phyloP scores from a whole-genome alignment of 192 early-diverging fungal species.

The Umbelopsis ramanniana region DNA sequence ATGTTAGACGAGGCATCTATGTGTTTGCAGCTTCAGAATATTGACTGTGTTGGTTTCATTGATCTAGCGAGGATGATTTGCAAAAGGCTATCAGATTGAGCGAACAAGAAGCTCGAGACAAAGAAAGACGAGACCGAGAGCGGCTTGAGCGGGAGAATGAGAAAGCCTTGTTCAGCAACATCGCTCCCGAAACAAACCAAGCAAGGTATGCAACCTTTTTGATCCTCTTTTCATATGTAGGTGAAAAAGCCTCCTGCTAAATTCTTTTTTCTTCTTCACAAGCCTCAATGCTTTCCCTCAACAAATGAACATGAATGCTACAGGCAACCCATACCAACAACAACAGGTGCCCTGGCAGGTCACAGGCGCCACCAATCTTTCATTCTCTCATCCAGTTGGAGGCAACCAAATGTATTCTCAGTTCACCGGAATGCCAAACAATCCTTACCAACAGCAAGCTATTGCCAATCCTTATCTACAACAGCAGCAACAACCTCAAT shows the following conservation, averaged over 20 bases:
- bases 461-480: neutral
- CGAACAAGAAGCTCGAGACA: slow-evolving; percentile 18
- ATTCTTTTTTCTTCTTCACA: neutral
- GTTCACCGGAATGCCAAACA: slow-evolving; percentile 3
- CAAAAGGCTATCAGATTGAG: slow-evolving; percentile 11
- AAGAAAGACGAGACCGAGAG: slow-evolving; percentile 19
- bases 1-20: too few species aligned
- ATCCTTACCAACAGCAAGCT: slow-evolving; percentile 5
- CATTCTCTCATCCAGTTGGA: slow-evolving; percentile 1
- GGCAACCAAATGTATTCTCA: slow-evolving; percentile 7
- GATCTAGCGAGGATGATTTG: slow-evolving; percentile 14
- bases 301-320: slow-evolving; percentile 4
- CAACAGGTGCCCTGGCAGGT: slow-evolving; percentile 9
- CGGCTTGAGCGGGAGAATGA: slow-evolving; percentile 20
- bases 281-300: slow-evolving; percentile 17
- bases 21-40: neutral
- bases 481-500: slow-evolving; percentile 3
- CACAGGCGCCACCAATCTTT: slow-evolving; percentile 6
- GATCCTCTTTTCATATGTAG: too few species aligned
- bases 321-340: slow-evolving; percentile 17
- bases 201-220: neutral
- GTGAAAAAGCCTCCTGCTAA: too few species aligned
- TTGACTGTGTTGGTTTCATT: neutral
- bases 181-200: neutral
- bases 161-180: slow-evolving; percentile 16